These are phyloP conservation scores for Tetrahymena borealis DNA, from an alignment of 73 alveolate species.

Conservation along the genomic window DNA sequence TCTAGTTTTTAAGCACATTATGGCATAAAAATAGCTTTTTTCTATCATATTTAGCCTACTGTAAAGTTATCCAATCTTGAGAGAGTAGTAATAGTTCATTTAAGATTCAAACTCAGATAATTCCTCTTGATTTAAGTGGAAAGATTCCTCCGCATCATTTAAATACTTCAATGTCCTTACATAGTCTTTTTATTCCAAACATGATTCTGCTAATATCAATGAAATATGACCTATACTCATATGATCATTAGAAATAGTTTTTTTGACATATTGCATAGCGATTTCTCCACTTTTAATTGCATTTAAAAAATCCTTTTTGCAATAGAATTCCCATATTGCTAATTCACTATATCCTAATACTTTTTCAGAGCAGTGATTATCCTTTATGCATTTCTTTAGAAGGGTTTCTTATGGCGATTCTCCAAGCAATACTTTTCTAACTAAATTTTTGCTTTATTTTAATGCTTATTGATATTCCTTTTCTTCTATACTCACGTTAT, in stretches of 20 bases:
- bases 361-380: not conserved
- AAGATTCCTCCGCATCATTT: not conserved
- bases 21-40: not conserved
- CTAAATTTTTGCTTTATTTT: not conserved
- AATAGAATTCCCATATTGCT: not conserved
- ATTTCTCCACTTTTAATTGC: not conserved
- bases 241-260: not conserved
- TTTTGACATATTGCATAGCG: not conserved
- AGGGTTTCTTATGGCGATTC: not conserved
- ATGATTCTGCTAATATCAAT: not conserved
- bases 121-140: not conserved
- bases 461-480: not conserved
- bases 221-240: not conserved
- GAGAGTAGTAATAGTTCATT: not conserved
- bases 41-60: not conserved
- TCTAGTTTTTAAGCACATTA: not conserved
- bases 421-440: not conserved
- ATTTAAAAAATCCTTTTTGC: not conserved
- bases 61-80: not conserved
- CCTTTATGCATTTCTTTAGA: not conserved
- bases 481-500: not conserved
- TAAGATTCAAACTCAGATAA: not conserved
- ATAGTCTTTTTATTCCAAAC: not conserved
- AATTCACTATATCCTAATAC: not conserved
- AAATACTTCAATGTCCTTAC: not conserved